These are phyloP conservation scores for Gilbertella persicaria DNA, from an alignment of 371 early-diverging fungal genomes.

Conservation along the genomic window DNA sequence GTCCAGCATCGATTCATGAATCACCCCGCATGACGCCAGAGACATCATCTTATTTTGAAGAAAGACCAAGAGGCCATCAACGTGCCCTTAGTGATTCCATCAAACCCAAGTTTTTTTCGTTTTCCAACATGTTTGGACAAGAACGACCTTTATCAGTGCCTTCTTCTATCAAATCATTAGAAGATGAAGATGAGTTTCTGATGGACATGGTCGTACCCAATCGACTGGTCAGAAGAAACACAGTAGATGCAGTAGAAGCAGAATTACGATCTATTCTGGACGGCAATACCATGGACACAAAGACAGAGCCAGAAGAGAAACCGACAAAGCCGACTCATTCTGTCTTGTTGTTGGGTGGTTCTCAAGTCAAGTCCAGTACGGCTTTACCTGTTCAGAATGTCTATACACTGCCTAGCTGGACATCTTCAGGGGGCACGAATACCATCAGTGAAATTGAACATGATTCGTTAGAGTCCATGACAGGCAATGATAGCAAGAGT, in stretches of 20 bases:
- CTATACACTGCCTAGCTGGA: slow-evolving; percentile 35
- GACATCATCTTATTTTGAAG: slow-evolving; percentile 1
- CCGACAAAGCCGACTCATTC: slow-evolving; percentile 8
- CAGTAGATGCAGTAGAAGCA: slow-evolving; percentile 65
- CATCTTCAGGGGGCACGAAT: slow-evolving; percentile 38
- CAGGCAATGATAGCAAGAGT: not conserved
- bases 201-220: slow-evolving; percentile 9
- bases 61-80: slow-evolving; percentile 25
- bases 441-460: slow-evolving; percentile 38
- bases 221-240: slow-evolving; percentile 36
- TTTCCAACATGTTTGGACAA: slow-evolving; percentile 34
- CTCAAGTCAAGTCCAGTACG: slow-evolving; percentile 34
- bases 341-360: slow-evolving; percentile 18
- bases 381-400: slow-evolving; percentile 43
- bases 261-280: slow-evolving; percentile 61
- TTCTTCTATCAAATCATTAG: slow-evolving; percentile 26
- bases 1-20: slow-evolving; percentile 18
- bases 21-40: not conserved
- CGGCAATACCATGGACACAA: slow-evolving; percentile 19
- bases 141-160: slow-evolving; percentile 15
- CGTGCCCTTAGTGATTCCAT: slow-evolving; percentile 33
- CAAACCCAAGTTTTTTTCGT: slow-evolving; percentile 21
- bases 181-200: slow-evolving; percentile 10
- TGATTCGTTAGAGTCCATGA: slow-evolving; percentile 24
- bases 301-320: slow-evolving; percentile 9